Evolutionary conservation across 2,329 filamentous ascomycete species (phyloP), one percentile per base, ranked within the genome.

Genomic region (Fusarium nygamai): DNA sequence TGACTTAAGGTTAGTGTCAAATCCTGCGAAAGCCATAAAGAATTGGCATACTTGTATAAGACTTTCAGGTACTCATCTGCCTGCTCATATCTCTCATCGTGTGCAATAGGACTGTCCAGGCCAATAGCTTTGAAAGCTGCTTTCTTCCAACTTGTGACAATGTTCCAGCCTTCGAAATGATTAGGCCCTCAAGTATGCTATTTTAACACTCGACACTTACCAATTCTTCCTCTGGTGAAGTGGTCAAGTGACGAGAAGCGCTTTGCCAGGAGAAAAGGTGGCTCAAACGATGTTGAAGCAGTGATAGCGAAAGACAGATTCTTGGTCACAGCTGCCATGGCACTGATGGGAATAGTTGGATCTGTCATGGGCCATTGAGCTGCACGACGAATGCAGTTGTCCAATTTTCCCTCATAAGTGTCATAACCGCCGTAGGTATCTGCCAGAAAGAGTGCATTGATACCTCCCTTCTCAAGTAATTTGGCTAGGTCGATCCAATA

Each of bases 301-400:
- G 90, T 92, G 68, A 92, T 90, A 4, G 86, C 90, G 72, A 92
- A 92, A 0, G 86, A 84, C 6, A 92, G 82, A 58, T 90, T 90
- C 80, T 90, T 91, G 1, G 90, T 92, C 36, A 91, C 90, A 0
- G 90, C 89, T 7, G 90, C 90, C 90, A 92, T 92, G 38, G 90
- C 90, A 6, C 86, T 86, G 62, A 92, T 90, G 6, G 89, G 88
- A 76, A 91, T 91, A 0, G 87, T 87, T 1, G 91, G 91, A 76
- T 92, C 90, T 0, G 88, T 91, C 78, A 92, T 85, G 0, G 91
- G 90, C 89, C 89, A 92, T 76, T 92, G 90, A 0, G 90, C 89
- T 2, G 89, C 90, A 31, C 89, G 83, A 5, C 89, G 84, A 69
- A 92, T 91, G 74, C 88, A 91, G 61, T 90, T 87, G 72, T 91